Conservation (phyloP, 768 basidiomycete species). For the Trametes punicea region DNA sequence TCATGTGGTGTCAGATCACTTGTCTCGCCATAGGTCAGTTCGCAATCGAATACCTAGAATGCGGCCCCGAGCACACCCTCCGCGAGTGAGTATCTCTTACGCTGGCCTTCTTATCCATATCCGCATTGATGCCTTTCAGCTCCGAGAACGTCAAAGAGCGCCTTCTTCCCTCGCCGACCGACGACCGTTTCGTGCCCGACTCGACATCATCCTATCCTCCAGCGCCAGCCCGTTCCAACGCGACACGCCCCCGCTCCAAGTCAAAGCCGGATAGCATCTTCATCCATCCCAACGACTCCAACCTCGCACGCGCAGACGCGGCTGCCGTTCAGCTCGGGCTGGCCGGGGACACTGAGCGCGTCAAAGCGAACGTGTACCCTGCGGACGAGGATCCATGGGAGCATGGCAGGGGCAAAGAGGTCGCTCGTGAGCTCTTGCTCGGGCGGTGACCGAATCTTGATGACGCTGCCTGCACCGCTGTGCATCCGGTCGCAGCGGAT, state of each 20-base stretch:
- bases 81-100: conserved; percentile 12
- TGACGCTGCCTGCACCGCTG: not conserved
- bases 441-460: conserved; percentile 19
- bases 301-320: conserved; percentile 64
- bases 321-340: conserved; percentile 54
- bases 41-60: conserved; percentile 42
- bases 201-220: conserved; percentile 21
- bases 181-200: conserved; percentile 10
- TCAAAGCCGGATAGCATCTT: conserved; percentile 57
- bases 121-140: conserved; percentile 18
- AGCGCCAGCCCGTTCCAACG: not conserved
- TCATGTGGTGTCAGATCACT: conserved; percentile 41
- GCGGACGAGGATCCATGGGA: conserved; percentile 46
- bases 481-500: not conserved
- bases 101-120: not conserved
- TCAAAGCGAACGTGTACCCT: conserved; percentile 36
- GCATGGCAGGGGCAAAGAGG: conserved; percentile 46
- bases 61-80: conserved; percentile 1
- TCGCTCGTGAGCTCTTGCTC: conserved; percentile 45
- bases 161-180: conserved; percentile 17
- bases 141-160: conserved; percentile 27
- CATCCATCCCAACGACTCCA: conserved; percentile 62
- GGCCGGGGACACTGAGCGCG: conserved; percentile 43
- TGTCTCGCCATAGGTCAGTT: conserved; percentile 59
- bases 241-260: conserved; percentile 42